phyloP scores from a whole-genome alignment of 192 early-diverging fungal genomes.

The Paraglomus occultum region DNA sequence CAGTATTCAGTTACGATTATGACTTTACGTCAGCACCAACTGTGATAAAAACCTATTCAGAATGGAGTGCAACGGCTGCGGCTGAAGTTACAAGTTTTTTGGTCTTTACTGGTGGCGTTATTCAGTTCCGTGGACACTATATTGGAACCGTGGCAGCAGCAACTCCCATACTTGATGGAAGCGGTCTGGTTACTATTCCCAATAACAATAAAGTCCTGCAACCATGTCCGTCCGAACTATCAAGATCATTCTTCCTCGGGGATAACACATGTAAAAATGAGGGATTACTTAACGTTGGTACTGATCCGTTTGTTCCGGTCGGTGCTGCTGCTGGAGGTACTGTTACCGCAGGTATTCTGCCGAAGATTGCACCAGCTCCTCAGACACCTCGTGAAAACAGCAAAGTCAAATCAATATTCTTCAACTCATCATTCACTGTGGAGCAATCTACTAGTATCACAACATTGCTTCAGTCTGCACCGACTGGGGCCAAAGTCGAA shows the following conservation, averaged over 20 bases:
- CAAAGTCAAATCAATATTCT: slow-evolving; percentile 26
- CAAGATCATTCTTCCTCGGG: slow-evolving; percentile 10
- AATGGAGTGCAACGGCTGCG: no score
- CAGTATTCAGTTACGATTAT: background rate
- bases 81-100: no score
- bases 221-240: no score
- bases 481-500: slow-evolving; percentile 10
- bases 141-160: no score
- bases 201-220: no score
- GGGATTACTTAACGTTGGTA: slow-evolving; percentile 21
- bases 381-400: background rate
- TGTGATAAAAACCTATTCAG: no score
- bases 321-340: background rate
- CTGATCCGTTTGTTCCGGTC: background rate
- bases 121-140: no score
- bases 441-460: background rate
- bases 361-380: background rate
- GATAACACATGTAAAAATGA: background rate
- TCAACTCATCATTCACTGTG: background rate
- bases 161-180: no score
- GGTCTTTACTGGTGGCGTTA: no score
- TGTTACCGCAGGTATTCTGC: slow-evolving; percentile 5
- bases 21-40: no score
- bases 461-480: background rate
- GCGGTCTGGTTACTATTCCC: no score